Evolutionary conservation across 148 eudicot species (phyloP).

Genomic region (Pharnaceum exiguum): DNA sequence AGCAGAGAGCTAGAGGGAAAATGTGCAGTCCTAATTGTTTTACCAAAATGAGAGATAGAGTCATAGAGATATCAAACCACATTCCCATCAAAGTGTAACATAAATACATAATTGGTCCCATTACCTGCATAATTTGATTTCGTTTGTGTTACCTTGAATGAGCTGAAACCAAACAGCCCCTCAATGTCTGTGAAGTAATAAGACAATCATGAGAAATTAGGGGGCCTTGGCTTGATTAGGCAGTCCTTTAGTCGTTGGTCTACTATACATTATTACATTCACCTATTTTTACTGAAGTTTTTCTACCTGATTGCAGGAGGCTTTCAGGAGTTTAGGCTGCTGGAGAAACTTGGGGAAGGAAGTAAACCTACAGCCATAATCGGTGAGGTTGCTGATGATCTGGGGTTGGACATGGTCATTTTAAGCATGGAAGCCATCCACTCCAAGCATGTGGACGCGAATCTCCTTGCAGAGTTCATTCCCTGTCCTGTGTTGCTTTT

Average conservation of each 20-base stretch:
- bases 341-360: slow-evolving; percentile 77
- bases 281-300: not conserved
- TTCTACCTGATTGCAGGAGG: slow-evolving; percentile 40
- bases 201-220: too few species aligned
- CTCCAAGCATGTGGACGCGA: slow-evolving; percentile 94
- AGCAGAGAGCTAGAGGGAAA: too few species aligned
- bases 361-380: slow-evolving; percentile 80
- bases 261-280: not conserved
- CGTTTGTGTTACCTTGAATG: too few species aligned
- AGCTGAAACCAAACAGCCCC: too few species aligned
- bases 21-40: too few species aligned
- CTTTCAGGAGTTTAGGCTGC: slow-evolving; percentile 65
- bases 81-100: too few species aligned
- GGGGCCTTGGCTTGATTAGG: not conserved
- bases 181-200: too few species aligned
- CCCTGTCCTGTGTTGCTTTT: slow-evolving; percentile 92
- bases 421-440: slow-evolving; percentile 99
- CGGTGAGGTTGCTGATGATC: slow-evolving; percentile 84
- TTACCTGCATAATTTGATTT: too few species aligned
- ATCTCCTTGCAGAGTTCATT: slow-evolving; percentile 86
- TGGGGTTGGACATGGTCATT: slow-evolving; percentile 84
- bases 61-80: too few species aligned
- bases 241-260: not conserved
- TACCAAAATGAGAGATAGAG: too few species aligned
- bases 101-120: too few species aligned